Evolutionary conservation across 192 early-diverging fungal genomes (phyloP).

Genomic region (Chytriomyces hyalinus): DNA sequence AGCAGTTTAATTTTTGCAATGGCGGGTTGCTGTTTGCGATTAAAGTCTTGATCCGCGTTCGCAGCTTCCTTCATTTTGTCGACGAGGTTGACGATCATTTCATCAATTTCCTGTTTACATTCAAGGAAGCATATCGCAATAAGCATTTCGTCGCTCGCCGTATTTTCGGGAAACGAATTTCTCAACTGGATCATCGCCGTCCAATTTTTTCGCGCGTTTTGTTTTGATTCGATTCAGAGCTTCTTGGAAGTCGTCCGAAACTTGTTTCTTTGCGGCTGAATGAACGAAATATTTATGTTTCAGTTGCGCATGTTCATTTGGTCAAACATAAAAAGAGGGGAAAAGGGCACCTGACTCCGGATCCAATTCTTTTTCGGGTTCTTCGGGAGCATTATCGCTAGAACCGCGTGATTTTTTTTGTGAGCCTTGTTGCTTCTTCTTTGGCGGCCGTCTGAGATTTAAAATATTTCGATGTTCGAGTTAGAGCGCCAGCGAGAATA

Average conservation of each 20-base stretch:
- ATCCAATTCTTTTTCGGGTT: conserved; percentile 16
- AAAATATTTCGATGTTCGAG: no score
- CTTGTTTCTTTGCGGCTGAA: conserved; percentile 37
- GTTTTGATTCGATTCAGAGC: conserved; percentile 43
- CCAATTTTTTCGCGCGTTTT: conserved; percentile 43
- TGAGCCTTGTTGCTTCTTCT: conserved; percentile 27
- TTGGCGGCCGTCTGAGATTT: conserved; percentile 7
- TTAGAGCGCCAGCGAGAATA: no score
- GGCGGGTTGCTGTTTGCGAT: conserved; percentile 64
- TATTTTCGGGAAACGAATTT: no score
- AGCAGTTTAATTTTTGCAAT: conserved; percentile 74
- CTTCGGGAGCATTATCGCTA: conserved; percentile 14
- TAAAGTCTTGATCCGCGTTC: conserved; percentile 64
- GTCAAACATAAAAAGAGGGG: not conserved
- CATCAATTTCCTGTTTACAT: conserved; percentile 48
- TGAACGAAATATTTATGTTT: conserved; percentile 4
- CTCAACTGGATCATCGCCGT: conserved; percentile 39
- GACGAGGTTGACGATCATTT: conserved; percentile 45
- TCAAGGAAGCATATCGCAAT: not conserved
- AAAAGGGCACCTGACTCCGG: conserved; percentile 19
- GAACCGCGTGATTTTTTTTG: conserved; percentile 7
- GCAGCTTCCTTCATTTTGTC: conserved; percentile 69
- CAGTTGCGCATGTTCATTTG: not conserved
- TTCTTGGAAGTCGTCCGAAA: conserved; percentile 47
- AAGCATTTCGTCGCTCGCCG: not conserved